These are phyloP conservation scores for Trichosporon sp. DNA, from an alignment of 1,284 basidiomycete genomes.

Conservation along the genomic window DNA sequence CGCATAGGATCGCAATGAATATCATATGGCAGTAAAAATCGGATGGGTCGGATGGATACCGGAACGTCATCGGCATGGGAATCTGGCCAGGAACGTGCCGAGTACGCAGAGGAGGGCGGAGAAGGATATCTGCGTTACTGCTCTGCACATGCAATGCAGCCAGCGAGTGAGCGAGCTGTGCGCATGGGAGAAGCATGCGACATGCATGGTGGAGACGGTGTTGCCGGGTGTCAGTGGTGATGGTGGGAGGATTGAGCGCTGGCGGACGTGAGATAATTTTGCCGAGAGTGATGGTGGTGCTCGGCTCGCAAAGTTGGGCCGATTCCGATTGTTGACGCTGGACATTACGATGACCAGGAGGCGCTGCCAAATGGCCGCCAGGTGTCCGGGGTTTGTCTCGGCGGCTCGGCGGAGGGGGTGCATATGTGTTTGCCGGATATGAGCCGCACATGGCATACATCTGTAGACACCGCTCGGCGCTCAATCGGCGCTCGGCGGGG, in stretches of 20 bases:
- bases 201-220: neutral
- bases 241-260: neutral
- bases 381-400: neutral
- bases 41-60: neutral
- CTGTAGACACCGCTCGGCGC: neutral
- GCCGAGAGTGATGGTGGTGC: neutral
- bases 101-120: too few relatives aligned
- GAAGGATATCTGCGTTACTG: neutral
- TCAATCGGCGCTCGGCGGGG: neutral
- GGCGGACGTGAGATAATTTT: neutral
- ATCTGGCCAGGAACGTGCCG: neutral
- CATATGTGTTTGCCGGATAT: too few relatives aligned
- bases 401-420: neutral
- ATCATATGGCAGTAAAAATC: constrained; percentile 11
- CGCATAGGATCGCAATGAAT: constrained; percentile 21
- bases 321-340: neutral
- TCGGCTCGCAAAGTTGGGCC: neutral
- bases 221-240: neutral
- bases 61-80: neutral
- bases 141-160: too few relatives aligned
- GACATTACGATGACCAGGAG: neutral
- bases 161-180: neutral
- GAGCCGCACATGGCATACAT: neutral
- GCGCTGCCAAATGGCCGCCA: neutral
- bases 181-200: neutral